These are phyloP conservation scores for Fusarium torreyae DNA, from an alignment of 2,329 filamentous ascomycete genomes.

Conservation along the genomic window DNA sequence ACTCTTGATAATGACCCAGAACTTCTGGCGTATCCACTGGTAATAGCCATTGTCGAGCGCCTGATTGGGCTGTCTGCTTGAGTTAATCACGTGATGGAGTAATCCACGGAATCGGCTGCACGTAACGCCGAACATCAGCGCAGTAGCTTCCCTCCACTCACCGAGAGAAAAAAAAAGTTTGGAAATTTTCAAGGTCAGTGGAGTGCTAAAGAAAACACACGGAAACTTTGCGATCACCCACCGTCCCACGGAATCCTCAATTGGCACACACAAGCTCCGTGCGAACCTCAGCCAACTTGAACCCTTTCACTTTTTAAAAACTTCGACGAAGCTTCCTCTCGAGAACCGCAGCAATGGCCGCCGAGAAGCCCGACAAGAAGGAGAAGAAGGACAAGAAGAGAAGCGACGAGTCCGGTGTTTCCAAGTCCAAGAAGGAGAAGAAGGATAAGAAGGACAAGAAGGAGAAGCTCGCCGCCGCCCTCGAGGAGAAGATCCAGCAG, in stretches of 20 bases:
- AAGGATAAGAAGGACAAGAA: constrained; percentile 81
- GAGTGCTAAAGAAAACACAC: constrained; percentile 49
- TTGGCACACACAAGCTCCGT: constrained; percentile 37
- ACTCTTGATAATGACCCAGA: constrained; percentile 1
- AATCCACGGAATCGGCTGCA: constrained; percentile 51
- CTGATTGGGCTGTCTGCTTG: constrained; percentile 40
- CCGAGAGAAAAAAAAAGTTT: constrained; percentile 55
- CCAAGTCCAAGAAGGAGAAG: constrained; percentile 72
- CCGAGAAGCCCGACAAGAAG: constrained; percentile 66
- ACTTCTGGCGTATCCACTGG: constrained; percentile 24
- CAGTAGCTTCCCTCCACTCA: constrained; percentile 48
- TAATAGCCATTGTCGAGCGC: constrained; percentile 44
- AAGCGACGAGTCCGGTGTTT: constrained; percentile 67
- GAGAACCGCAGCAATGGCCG: constrained; percentile 59
- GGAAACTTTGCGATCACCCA: constrained; percentile 47
- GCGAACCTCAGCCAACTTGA: constrained; percentile 30
- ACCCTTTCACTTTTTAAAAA: constrained; percentile 7
- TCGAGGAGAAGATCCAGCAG: constrained; percentile 76
- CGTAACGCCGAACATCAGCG: constrained; percentile 50
- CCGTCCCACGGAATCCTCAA: constrained; percentile 39
- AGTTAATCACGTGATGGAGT: constrained; percentile 32
- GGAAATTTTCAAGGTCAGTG: constrained; percentile 53
- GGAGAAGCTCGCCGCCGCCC: constrained; percentile 76
- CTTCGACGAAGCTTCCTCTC: constrained; percentile 29
- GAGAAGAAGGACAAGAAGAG: constrained; percentile 74